Evolutionary conservation across 169 alveolate genomes (phyloP).

Genomic region (Plasmodium inui): DNA sequence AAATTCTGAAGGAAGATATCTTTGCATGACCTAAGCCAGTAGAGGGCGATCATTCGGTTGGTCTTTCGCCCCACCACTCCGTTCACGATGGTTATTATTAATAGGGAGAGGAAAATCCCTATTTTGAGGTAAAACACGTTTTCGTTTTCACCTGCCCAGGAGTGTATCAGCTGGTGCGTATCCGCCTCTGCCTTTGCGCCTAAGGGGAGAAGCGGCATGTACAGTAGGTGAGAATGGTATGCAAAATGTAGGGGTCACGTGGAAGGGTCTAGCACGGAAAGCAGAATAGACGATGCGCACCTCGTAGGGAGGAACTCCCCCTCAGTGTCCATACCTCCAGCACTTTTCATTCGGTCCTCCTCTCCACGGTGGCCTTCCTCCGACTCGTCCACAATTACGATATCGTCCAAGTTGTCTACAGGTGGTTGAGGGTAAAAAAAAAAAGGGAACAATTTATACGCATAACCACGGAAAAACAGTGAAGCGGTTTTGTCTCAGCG

Average conservation of each 20-base stretch:
- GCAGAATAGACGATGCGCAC: not conserved
- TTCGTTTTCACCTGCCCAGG: conserved; percentile 70
- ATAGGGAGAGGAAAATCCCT: not conserved
- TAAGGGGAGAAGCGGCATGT: not conserved
- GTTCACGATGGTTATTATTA: conserved; percentile 30
- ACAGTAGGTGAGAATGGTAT: not conserved
- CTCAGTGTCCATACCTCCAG: conserved; percentile 21
- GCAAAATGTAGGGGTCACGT: not conserved
- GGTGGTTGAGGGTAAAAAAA: not conserved
- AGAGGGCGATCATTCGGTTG: conserved; percentile 50
- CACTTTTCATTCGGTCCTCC: not conserved
- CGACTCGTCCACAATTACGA: conserved; percentile 23
- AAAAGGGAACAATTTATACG: not conserved
- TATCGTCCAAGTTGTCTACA: conserved; percentile 44
- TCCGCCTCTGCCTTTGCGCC: not conserved
- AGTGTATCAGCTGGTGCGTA: not conserved
- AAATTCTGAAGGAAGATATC: conserved; percentile 51
- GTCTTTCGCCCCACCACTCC: conserved; percentile 37
- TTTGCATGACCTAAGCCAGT: conserved; percentile 64
- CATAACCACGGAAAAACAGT: not conserved
- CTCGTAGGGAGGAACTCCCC: not conserved
- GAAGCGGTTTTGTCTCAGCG: not conserved
- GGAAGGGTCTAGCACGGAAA: not conserved
- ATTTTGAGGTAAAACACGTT: conserved; percentile 38
- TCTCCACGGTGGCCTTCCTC: not conserved